A percentile compares a stretch with the other conserved stretches of the same genome.
phyloP scores from a whole-genome alignment of 306 rosid genomes.

The Amphicarpaea edgeworthii region DNA sequence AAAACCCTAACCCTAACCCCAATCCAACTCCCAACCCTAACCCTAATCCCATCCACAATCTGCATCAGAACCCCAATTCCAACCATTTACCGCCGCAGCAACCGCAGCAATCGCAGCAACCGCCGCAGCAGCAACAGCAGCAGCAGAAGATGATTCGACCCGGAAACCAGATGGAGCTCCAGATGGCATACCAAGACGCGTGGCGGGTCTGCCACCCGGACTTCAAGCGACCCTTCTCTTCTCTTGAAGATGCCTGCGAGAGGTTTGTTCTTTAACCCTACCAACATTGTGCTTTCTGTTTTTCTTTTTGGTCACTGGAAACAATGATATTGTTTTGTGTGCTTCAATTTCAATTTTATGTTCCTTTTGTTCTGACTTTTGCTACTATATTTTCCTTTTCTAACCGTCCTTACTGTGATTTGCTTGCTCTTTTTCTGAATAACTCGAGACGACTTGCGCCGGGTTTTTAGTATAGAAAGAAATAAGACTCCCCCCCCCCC shows the following conservation, averaged over 20 bases:
- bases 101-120: conserved; percentile 35
- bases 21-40: conserved; percentile 40
- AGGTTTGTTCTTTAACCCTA: conserved; percentile 54
- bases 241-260: conserved; percentile 94
- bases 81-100: conserved; percentile 37
- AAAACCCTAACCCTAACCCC: conserved; percentile 60
- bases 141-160: conserved; percentile 75
- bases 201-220: conserved; percentile 96
- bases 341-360: neutral
- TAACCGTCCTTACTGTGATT: neutral
- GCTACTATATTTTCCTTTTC: neutral
- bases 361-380: neutral
- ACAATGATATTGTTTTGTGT: neutral
- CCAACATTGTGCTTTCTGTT: conserved; percentile 16
- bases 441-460: neutral
- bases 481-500: too few species aligned
- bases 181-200: conserved; percentile 97
- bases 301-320: conserved; percentile 22
- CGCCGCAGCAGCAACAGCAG: conserved; percentile 47
- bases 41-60: conserved; percentile 51
- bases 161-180: conserved; percentile 82
- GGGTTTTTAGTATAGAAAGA: conserved; percentile 16
- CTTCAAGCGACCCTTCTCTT: conserved; percentile 86
- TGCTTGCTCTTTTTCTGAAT: conserved; percentile 3
- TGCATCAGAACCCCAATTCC: conserved; percentile 61